Percentiles rank a stretch among this genome's conserved stretches.
Conservation (phyloP, 768 basidiomycete species). For the Symmetrospora coprosmae region DNA sequence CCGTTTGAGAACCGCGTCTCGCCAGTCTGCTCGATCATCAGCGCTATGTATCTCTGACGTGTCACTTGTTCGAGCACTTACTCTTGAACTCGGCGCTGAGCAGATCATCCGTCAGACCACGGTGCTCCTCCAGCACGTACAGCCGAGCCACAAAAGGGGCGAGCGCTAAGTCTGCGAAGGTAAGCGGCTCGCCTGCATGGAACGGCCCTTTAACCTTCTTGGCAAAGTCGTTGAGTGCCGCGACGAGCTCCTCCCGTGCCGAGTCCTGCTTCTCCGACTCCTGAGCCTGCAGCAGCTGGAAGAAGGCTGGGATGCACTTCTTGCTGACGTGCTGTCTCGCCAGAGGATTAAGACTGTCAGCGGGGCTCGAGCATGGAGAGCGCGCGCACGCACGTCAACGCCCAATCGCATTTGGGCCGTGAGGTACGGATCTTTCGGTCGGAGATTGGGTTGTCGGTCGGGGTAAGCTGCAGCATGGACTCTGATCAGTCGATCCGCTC, state of each 20-base stretch:
- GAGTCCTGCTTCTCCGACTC: constrained; percentile 28
- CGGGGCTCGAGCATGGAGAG: no score
- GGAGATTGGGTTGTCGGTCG: constrained; percentile 41
- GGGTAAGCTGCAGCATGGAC: constrained; percentile 14
- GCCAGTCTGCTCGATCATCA: constrained; percentile 36
- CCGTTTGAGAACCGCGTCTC: constrained; percentile 40
- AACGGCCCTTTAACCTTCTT: constrained; percentile 37
- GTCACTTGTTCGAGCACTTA: constrained; percentile 26
- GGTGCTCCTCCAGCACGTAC: constrained; percentile 44
- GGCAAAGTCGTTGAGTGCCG: constrained; percentile 16
- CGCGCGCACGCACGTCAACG: neutral
- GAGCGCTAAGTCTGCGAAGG: constrained; percentile 41
- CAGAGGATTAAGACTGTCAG: no score
- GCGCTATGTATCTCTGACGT: constrained; percentile 36
- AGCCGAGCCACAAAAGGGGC: constrained; percentile 60
- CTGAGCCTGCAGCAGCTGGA: constrained; percentile 44
- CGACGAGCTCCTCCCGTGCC: constrained; percentile 32
- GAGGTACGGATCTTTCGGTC: constrained; percentile 44
- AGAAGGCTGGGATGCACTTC: constrained; percentile 45
- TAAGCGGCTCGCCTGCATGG: constrained; percentile 45
- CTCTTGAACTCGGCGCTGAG: constrained; percentile 39
- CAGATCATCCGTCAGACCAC: constrained; percentile 29
- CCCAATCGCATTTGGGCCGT: neutral
- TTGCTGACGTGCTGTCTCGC: constrained; percentile 44
- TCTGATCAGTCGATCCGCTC: neutral